Evolutionary conservation across 1,139 yeast species (phyloP).

Genomic region (Taphrina deformans): DNA sequence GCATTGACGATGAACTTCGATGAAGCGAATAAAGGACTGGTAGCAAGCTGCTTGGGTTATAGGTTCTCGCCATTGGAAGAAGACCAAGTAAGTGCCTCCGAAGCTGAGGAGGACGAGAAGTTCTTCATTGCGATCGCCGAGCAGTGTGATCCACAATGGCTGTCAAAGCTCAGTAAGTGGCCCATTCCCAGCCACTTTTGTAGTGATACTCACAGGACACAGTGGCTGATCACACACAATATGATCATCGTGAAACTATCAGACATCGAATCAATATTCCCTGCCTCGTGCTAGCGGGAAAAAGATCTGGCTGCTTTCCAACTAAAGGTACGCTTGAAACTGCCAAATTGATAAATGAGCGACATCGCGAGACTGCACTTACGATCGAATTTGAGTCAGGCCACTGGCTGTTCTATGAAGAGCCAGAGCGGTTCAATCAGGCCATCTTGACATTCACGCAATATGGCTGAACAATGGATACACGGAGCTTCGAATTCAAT

Average conservation of each 20-base stretch:
- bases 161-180: conserved; percentile 21
- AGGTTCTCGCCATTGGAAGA: conserved; percentile 7
- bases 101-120: background rate
- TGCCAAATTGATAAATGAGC: conserved; percentile 13
- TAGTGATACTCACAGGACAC: background rate
- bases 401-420: conserved; percentile 33
- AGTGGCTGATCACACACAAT: conserved; percentile 28
- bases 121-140: conserved; percentile 7
- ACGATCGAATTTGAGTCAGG: conserved; percentile 25
- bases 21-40: conserved; percentile 12
- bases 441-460: background rate
- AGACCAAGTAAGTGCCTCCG: background rate
- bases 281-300: conserved; percentile 20
- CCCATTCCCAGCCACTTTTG: background rate
- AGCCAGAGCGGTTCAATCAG: conserved; percentile 17
- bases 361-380: background rate
- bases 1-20: background rate
- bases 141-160: conserved; percentile 17
- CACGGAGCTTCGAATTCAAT: no score
- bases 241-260: conserved; percentile 26
- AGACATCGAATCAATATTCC: conserved; percentile 5
- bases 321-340: conserved; percentile 18
- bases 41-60: conserved; percentile 22
- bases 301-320: conserved; percentile 29
- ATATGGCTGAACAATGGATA: background rate